These are phyloP conservation scores for Plantago major DNA, from an alignment of 257 asterid genomes.

Conservation along the genomic window DNA sequence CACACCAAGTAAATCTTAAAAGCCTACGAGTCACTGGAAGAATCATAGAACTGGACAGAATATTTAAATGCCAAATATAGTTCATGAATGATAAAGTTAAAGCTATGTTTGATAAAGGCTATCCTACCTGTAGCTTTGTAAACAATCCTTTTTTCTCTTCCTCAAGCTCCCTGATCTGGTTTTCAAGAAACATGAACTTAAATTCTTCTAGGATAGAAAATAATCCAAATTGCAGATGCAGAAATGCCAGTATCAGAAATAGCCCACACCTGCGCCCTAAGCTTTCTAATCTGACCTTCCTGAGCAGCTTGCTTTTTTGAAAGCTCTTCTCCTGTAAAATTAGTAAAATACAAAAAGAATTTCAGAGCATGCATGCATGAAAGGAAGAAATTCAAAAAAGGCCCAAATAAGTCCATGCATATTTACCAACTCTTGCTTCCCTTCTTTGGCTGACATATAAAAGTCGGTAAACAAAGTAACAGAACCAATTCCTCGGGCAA, in stretches of 20 bases:
- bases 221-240: constrained; percentile 20
- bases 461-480: too few species aligned
- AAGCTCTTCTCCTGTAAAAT: constrained; percentile 78
- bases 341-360: constrained; percentile 13
- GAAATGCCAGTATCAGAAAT: constrained; percentile 13
- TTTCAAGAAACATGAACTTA: constrained; percentile 43
- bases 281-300: constrained; percentile 84
- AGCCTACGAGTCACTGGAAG: too few species aligned
- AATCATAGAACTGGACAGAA: too few species aligned
- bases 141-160: constrained; percentile 93
- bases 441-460: too few species aligned
- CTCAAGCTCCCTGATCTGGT: constrained; percentile 96
- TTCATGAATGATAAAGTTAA: background rate
- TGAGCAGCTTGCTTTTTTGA: constrained; percentile 99
- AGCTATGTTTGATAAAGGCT: background rate
- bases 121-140: constrained; percentile 75
- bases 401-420: too few species aligned
- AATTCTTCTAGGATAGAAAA: constrained; percentile 15
- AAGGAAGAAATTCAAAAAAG: background rate
- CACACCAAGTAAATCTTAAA: too few species aligned
- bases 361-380: constrained; percentile 16
- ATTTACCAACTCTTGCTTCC: too few species aligned
- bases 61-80: too few species aligned
- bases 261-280: constrained; percentile 88
- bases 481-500: constrained; percentile 17